Conservation (phyloP, 2,329 filamentous ascomycete species). For the Arthrobotrys iridis region DNA sequence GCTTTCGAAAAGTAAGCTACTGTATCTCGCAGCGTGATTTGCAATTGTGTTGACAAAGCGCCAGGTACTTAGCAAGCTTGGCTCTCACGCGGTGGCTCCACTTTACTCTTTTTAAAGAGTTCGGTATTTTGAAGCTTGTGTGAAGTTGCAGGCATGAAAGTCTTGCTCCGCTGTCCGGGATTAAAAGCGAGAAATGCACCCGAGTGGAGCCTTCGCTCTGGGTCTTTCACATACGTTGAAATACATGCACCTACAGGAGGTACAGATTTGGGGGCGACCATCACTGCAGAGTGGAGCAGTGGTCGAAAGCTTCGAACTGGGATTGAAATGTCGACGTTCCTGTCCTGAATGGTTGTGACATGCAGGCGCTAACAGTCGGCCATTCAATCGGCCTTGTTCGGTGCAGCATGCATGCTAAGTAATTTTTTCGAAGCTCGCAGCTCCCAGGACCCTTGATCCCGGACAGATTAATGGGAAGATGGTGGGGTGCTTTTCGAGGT, state of each 20-base stretch:
- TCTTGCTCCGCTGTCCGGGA: conserved; percentile 35
- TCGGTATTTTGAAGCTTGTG: conserved; percentile 37
- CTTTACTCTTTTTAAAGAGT: conserved; percentile 32
- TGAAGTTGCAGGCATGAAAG: conserved; percentile 32
- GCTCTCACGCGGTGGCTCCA: conserved; percentile 17
- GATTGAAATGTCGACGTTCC: conserved; percentile 32
- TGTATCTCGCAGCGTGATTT: conserved; percentile 42
- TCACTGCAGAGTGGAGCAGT: conserved; percentile 13
- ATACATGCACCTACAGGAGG: conserved; percentile 19
- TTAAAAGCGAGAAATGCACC: conserved; percentile 46
- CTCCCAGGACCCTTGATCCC: conserved; percentile 52
- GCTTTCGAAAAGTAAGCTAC: conserved; percentile 38
- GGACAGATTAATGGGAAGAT: conserved; percentile 46
- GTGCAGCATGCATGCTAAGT: conserved; percentile 24
- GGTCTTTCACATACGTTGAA: background rate
- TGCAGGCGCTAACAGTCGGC: conserved; percentile 47
- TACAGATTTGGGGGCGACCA: conserved; percentile 18
- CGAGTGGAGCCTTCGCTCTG: conserved; percentile 32
- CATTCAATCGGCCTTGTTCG: conserved; percentile 42
- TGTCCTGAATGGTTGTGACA: conserved; percentile 10
- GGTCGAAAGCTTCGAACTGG: conserved; percentile 26
- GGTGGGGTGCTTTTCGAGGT: conserved; percentile 51
- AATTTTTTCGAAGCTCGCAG: conserved; percentile 40
- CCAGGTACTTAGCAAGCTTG: conserved; percentile 15
- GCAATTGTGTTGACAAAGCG: conserved; percentile 53